phyloP scores from a whole-genome alignment of 345 rosid genomes.

The Citropsis articulata region DNA sequence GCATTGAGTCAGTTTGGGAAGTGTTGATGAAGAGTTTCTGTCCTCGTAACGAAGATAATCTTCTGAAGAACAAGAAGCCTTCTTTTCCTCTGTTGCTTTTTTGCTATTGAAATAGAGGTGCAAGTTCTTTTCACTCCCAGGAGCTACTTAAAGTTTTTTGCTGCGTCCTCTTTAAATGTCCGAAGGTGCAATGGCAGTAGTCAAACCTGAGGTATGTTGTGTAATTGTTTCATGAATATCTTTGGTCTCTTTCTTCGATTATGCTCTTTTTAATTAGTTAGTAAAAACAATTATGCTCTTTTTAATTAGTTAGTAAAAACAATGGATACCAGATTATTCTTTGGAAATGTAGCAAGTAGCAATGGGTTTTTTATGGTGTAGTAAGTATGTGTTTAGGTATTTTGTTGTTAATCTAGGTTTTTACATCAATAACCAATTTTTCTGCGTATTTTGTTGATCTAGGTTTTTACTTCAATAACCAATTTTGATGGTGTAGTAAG shows the following conservation, averaged over 20 bases:
- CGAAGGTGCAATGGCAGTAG: conserved; percentile 48
- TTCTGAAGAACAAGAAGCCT: conserved; percentile 18
- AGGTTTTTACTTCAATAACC: not conserved
- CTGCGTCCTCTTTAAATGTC: conserved; percentile 36
- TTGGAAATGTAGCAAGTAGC: not conserved
- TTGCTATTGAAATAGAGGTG: conserved; percentile 22
- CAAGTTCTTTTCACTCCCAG: not conserved
- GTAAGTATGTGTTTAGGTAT: not conserved
- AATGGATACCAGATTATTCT: not conserved
- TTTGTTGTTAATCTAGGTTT: not conserved
- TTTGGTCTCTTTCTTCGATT: not conserved
- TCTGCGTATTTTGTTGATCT: not conserved
- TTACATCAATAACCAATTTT: not conserved
- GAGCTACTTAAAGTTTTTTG: conserved; percentile 2
- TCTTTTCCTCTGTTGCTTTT: conserved; percentile 7
- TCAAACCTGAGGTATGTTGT: conserved; percentile 54
- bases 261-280: not conserved
- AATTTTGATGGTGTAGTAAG: not conserved
- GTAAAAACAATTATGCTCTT: not conserved
- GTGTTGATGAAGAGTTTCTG: conserved; percentile 18
- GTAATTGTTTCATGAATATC: not conserved
- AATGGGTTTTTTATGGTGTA: not conserved
- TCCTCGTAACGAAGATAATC: conserved; percentile 20
- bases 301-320: not conserved
- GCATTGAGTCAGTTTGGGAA: conserved; percentile 22